A percentile compares a stretch with the other conserved stretches of the same genome.
Evolutionary conservation across 2,329 filamentous ascomycete genomes (phyloP).

Genomic region (Fusarium verticillioides): DNA sequence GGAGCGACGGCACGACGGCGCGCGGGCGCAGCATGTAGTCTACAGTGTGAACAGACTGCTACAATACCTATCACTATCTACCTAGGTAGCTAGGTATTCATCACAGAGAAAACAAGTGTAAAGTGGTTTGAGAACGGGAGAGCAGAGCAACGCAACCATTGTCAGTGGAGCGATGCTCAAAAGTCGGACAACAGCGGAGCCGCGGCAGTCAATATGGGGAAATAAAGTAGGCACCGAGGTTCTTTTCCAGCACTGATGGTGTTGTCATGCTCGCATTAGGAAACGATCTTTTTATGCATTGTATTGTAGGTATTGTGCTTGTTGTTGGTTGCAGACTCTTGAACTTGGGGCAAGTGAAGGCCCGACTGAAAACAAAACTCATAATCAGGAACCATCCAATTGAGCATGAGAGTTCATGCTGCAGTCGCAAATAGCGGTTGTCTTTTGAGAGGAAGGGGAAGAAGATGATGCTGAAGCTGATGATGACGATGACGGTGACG

Average conservation of each 20-base stretch:
- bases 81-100: background rate
- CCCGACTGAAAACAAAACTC: conserved; percentile 12
- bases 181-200: conserved; percentile 13
- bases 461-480: background rate
- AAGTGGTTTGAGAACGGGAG: conserved; percentile 15
- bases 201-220: conserved; percentile 20
- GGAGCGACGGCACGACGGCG: conserved; percentile 27
- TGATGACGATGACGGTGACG: background rate
- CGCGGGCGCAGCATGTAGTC: background rate
- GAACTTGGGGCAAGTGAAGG: conserved; percentile 13
- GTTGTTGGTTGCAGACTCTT: background rate
- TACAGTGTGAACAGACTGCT: background rate
- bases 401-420: background rate
- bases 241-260: background rate
- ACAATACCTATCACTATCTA: background rate
- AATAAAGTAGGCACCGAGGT: conserved; percentile 29
- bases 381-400: background rate
- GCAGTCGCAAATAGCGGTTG: background rate
- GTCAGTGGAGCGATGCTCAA: conserved; percentile 1
- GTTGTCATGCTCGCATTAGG: conserved; percentile 7
- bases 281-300: background rate
- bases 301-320: background rate
- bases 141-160: background rate
- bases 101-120: background rate
- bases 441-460: background rate